These are phyloP conservation scores for Aspergillus jensenii DNA, from an alignment of 2,329 filamentous ascomycete genomes.

Conservation along the genomic window DNA sequence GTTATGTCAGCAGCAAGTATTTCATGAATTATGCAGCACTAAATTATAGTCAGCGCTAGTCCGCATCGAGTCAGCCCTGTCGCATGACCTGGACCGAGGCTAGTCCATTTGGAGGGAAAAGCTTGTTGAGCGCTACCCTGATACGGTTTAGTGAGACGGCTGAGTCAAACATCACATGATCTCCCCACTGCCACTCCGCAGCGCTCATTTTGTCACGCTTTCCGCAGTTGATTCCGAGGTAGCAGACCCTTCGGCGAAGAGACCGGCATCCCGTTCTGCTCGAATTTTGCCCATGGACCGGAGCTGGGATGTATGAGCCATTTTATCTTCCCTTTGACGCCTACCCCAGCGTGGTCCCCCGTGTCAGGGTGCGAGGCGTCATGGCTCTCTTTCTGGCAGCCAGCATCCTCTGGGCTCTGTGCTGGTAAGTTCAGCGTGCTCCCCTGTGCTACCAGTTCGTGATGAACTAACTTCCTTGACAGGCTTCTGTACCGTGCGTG, in stretches of 20 bases:
- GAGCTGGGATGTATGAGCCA: conserved; percentile 48
- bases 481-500: conserved; percentile 85
- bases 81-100: neutral
- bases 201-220: conserved; percentile 1
- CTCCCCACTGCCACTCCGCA: conserved; percentile 12
- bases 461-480: conserved; percentile 4
- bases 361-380: conserved; percentile 48
- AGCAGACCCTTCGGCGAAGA: conserved; percentile 2
- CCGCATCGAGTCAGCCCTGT: conserved; percentile 7
- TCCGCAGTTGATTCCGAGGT: neutral
- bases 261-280: conserved; percentile 5
- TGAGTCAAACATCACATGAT: conserved; percentile 10
- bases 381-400: conserved; percentile 50
- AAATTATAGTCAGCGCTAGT: neutral
- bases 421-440: conserved; percentile 40
- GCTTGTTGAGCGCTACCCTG: neutral
- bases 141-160: too few species aligned
- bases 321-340: conserved; percentile 46
- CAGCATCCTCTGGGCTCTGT: conserved; percentile 50
- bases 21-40: conserved; percentile 8
- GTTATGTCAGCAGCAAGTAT: conserved; percentile 7
- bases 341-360: conserved; percentile 47
- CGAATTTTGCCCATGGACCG: conserved; percentile 27
- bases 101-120: neutral
- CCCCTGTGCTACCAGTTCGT: neutral